Base-by-base conservation (phyloP, 768 basidiomycete genomes). In the Agaricus bisporus region DNA sequence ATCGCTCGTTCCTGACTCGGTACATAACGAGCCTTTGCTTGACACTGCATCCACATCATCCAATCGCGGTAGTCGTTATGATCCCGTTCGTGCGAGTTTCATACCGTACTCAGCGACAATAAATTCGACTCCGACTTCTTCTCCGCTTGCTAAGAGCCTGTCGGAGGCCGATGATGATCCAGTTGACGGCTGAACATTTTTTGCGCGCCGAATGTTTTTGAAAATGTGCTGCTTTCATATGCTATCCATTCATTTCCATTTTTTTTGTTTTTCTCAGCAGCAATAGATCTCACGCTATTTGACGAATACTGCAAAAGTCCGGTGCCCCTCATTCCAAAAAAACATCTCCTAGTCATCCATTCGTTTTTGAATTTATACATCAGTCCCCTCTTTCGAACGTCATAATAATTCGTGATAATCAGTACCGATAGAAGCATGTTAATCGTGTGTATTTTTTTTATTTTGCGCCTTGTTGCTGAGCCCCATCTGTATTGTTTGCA, bases 21-120 rank as follows among this genome's bases (percentile, higher is more conserved):
- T 49, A 20, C 38, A 56, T 54, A 54, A 63, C 55, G 36, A 59
- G 55, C 29, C 61, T 56, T 59, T 61, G 56, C 61, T 59, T 35
- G 48, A 46, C 63, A 55, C 54, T 28, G 59, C 63, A 54, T 53
- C 63, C 51, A 55, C 59, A 43, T 63, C 64, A 12, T 59, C 66
- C 22, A 60, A 65, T 56, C 72, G 76, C 36, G 58, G 67, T 48
- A 73, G 78, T 51, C 73, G 79, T 48, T 80, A 79, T 58, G 79
- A 80, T 60, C 78, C 79, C 32, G 72, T 80, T 45, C 78, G 79
- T 58, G 71, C 73, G 51, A 70, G 66, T 8, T 72, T 73, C 54
- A 59, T 75, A n/a, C 69, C 72, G 7, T 68, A 56, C 50, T 57
- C 32, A 10, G 43, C 39, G 28, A 32, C 48, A n/a, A 18, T 28